phyloP scores from a whole-genome alignment of 2,329 filamentous ascomycete genomes.

The Phialophora chinensis region DNA sequence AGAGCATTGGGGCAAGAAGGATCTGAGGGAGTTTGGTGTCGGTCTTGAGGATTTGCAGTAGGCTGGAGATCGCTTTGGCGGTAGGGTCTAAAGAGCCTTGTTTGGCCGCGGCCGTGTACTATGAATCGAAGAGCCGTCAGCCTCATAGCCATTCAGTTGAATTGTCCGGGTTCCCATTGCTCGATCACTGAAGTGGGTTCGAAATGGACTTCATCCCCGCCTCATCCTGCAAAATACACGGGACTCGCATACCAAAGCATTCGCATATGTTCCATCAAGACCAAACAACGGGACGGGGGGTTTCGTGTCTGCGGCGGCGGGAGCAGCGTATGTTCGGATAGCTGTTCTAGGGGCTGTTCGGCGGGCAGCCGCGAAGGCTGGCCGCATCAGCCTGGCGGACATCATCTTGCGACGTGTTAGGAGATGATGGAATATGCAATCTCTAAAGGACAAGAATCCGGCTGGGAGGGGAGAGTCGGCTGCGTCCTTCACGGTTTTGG shows the following conservation, averaged over 20 bases:
- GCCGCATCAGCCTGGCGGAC: slow-evolving; percentile 41
- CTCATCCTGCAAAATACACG: background rate
- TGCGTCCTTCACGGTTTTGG: slow-evolving; percentile 16
- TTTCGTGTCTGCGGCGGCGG: slow-evolving; percentile 68
- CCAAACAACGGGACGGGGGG: slow-evolving; percentile 91
- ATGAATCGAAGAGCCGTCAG: slow-evolving; percentile 10
- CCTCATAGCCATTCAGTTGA: background rate
- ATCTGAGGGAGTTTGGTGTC: slow-evolving; percentile 81
- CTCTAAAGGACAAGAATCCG: slow-evolving; percentile 10
- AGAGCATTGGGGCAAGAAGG: slow-evolving; percentile 80
- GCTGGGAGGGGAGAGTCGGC: slow-evolving; percentile 32
- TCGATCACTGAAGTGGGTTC: background rate
- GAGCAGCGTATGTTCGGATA: slow-evolving; percentile 77
- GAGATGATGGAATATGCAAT: slow-evolving; percentile 18
- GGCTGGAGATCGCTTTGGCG: slow-evolving; percentile 75
- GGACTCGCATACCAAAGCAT: slow-evolving; percentile 80
- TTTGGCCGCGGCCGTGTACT: slow-evolving; percentile 98
- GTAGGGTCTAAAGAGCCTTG: slow-evolving; percentile 82
- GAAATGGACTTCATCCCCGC: background rate
- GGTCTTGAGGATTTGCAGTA: slow-evolving; percentile 75
- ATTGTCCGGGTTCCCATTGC: background rate
- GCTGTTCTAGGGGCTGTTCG: slow-evolving; percentile 65
- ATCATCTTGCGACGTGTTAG: slow-evolving; percentile 36
- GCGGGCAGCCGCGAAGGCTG: slow-evolving; percentile 61
- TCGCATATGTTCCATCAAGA: slow-evolving; percentile 97